A percentile compares a stretch with the other conserved stretches of the same genome.
phyloP scores from a whole-genome alignment of 371 early-diverging fungal genomes.

The Sporodiniella umbellata region DNA sequence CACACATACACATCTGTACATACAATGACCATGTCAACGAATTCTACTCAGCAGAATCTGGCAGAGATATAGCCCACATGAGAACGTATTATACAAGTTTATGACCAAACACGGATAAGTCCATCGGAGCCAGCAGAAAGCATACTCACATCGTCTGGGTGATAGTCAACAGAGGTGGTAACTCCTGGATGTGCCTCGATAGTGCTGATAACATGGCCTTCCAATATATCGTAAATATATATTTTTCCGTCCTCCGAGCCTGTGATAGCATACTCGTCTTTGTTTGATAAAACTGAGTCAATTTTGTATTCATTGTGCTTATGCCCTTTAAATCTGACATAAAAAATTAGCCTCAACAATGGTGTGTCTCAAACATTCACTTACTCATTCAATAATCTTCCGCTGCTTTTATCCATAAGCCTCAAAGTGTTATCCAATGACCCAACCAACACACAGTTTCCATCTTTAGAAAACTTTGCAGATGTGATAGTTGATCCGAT shows the following conservation, averaged over 20 bases:
- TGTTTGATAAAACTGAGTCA: constrained; percentile 62
- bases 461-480: constrained; percentile 67
- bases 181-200: constrained; percentile 34
- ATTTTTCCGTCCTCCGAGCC: constrained; percentile 92
- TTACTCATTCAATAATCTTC: constrained; percentile 72
- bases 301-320: constrained; percentile 74
- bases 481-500: constrained; percentile 84
- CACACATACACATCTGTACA: too few relatives aligned
- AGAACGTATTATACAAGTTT: background rate
- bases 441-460: constrained; percentile 74
- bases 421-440: constrained; percentile 75
- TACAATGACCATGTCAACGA: background rate
- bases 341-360: background rate
- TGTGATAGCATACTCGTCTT: constrained; percentile 75
- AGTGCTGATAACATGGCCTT: constrained; percentile 34
- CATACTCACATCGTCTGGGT: constrained; percentile 41
- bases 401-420: constrained; percentile 80
- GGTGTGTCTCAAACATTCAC: background rate
- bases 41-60: too few relatives aligned
- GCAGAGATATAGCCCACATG: constrained; percentile 1
- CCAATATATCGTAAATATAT: constrained; percentile 81
- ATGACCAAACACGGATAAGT: constrained; percentile 47
- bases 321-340: constrained; percentile 76
- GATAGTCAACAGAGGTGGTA: constrained; percentile 39
- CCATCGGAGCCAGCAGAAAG: constrained; percentile 60